Evolutionary conservation across 1,139 yeast genomes (phyloP).

Genomic region (Diutina ranongensis): DNA sequence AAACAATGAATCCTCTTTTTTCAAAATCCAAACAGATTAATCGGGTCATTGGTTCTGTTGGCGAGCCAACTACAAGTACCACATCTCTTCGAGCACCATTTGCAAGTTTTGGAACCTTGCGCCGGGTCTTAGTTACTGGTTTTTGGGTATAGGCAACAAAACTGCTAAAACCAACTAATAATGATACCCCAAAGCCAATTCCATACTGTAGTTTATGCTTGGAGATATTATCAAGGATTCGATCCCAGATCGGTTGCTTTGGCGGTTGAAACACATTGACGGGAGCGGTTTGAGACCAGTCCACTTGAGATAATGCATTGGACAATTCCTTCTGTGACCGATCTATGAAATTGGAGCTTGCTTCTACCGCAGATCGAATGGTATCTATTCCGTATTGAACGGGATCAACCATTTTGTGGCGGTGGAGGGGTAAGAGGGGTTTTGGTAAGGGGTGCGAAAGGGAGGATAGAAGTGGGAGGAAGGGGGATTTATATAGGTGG

Average conservation of each 20-base stretch:
- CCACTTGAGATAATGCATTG: not conserved
- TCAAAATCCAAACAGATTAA: slow-evolving; percentile 65
- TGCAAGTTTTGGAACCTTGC: slow-evolving; percentile 51
- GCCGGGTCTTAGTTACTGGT: slow-evolving; percentile 10
- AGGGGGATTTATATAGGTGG: not conserved
- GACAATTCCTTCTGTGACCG: not conserved
- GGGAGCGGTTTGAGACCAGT: not conserved
- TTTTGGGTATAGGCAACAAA: not conserved
- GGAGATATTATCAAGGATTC: not conserved
- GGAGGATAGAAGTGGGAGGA: not conserved
- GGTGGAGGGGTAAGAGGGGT: not conserved
- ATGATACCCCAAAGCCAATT: not conserved
- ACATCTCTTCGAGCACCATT: slow-evolving; percentile 73
- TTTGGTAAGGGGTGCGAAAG: not conserved
- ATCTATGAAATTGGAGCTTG: not conserved
- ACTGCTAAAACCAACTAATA: not conserved
- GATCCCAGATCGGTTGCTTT: not conserved
- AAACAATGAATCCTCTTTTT: slow-evolving; percentile 70
- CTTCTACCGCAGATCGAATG: not conserved
- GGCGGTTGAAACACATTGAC: not conserved
- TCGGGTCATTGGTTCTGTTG: slow-evolving; percentile 63
- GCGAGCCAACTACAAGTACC: slow-evolving; percentile 64
- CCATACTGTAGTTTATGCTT: not conserved
- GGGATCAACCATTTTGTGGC: slow-evolving; percentile 1
- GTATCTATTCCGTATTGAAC: slow-evolving; percentile 1